These are phyloP conservation scores for Nepenthes alata DNA, from an alignment of 179 eudicot species.

Conservation along the genomic window DNA sequence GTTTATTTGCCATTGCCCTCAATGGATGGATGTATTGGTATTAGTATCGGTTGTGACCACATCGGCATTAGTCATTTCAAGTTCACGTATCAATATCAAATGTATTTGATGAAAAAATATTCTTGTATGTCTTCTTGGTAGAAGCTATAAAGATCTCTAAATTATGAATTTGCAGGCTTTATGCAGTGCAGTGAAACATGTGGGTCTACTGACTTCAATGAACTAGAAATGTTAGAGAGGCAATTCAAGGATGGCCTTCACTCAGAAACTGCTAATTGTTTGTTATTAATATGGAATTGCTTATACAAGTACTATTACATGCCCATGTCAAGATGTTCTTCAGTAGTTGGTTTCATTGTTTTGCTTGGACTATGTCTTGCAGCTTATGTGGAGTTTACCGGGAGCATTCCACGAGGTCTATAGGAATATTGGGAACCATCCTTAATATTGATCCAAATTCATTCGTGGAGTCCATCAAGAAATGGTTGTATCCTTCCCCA, in stretches of 20 bases:
- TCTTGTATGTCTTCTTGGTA: neutral
- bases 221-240: conserved; percentile 74
- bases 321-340: conserved; percentile 88
- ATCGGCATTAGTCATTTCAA: too few species aligned
- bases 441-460: conserved; percentile 48
- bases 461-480: conserved; percentile 63
- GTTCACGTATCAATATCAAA: too few species aligned
- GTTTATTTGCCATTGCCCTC: too few species aligned
- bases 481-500: conserved; percentile 84
- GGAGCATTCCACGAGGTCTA: conserved; percentile 71
- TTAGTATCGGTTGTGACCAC: too few species aligned
- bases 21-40: too few species aligned
- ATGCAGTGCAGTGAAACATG: conserved; percentile 75
- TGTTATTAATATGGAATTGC: neutral
- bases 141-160: neutral
- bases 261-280: neutral
- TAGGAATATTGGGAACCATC: conserved; percentile 96
- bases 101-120: too few species aligned
- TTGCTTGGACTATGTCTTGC: conserved; percentile 86
- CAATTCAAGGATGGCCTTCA: conserved; percentile 55
- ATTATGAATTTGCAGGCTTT: conserved; percentile 46
- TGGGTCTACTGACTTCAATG: conserved; percentile 59
- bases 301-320: conserved; percentile 79
- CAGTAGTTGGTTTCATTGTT: conserved; percentile 66
- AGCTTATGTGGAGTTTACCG: conserved; percentile 95